These are phyloP conservation scores for Dryadomyces quercus-mongolicae DNA, from an alignment of 2,329 filamentous ascomycete species.

Conservation along the genomic window DNA sequence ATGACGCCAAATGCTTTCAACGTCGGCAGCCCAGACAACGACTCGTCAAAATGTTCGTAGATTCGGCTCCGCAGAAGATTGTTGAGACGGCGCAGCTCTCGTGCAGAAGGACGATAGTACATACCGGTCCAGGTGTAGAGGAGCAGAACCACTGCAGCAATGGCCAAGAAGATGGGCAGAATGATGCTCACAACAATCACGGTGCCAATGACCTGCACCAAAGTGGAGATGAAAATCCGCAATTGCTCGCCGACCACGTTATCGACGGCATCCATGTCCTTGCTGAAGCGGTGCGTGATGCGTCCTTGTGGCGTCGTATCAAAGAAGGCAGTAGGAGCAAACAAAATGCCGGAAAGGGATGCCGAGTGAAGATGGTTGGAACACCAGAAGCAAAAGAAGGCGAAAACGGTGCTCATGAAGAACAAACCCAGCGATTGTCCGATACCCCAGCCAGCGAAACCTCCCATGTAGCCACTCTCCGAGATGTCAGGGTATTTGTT, in stretches of 20 bases:
- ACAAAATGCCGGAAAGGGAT: constrained; percentile 25
- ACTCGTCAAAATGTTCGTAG: constrained; percentile 96
- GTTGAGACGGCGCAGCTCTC: constrained; percentile 87
- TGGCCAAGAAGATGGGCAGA: constrained; percentile 80
- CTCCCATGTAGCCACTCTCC: constrained; percentile 36
- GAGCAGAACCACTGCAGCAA: constrained; percentile 69
- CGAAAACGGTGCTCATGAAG: constrained; percentile 46
- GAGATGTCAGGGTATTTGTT: constrained; percentile 29
- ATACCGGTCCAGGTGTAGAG: constrained; percentile 73
- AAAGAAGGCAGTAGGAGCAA: constrained; percentile 93
- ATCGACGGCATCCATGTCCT: constrained; percentile 87
- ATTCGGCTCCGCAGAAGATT: constrained; percentile 87
- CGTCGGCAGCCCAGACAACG: constrained; percentile 83
- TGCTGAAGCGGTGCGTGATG: constrained; percentile 96
- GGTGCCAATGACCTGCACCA: constrained; percentile 63
- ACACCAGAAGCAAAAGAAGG: constrained; percentile 22
- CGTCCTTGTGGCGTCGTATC: constrained; percentile 92
- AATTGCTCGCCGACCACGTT: constrained; percentile 90
- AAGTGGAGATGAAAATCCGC: constrained; percentile 55
- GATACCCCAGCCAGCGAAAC: constrained; percentile 45
- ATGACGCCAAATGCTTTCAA: constrained; percentile 94
- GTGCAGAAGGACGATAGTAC: constrained; percentile 81
- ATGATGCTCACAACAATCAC: constrained; percentile 76
- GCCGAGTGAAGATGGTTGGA: constrained; percentile 31
- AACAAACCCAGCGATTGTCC: constrained; percentile 46